Conservation (phyloP, 1,139 yeast species). For the Diutina rugosa region DNA sequence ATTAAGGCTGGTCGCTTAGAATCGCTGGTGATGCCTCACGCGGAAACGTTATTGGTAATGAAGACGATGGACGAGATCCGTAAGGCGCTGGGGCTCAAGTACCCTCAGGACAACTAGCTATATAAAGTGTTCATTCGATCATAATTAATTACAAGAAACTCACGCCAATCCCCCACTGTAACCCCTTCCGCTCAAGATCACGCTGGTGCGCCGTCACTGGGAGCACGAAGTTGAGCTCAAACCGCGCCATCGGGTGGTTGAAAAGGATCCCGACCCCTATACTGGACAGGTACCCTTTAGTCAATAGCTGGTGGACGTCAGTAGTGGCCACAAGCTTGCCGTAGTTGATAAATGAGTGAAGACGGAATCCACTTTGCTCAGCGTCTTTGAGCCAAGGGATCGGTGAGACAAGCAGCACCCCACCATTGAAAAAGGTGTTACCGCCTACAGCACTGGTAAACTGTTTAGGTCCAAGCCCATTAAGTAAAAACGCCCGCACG, state of each 20-base stretch:
- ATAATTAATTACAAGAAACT: slow-evolving; percentile 45
- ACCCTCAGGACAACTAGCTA: slow-evolving; percentile 20
- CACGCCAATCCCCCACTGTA: slow-evolving; percentile 88
- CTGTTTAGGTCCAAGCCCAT: slow-evolving; percentile 81
- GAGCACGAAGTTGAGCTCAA: slow-evolving; percentile 76
- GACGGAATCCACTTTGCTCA: slow-evolving; percentile 47
- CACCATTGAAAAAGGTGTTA: slow-evolving; percentile 58
- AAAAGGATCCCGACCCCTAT: slow-evolving; percentile 69
- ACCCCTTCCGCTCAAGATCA: slow-evolving; percentile 69
- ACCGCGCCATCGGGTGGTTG: slow-evolving; percentile 81
- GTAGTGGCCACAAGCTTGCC: slow-evolving; percentile 43
- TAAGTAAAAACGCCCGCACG: slow-evolving; percentile 59
- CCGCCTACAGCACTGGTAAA: slow-evolving; percentile 62
- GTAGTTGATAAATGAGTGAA: slow-evolving; percentile 61
- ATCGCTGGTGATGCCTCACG: slow-evolving; percentile 24
- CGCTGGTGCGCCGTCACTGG: slow-evolving; percentile 56
- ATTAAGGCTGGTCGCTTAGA: slow-evolving; percentile 21
- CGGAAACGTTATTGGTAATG: slow-evolving; percentile 32
- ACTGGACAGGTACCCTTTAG: not conserved
- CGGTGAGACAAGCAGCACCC: slow-evolving; percentile 51
- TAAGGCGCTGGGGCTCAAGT: slow-evolving; percentile 24
- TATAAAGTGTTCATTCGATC: not conserved
- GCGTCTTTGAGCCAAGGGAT: slow-evolving; percentile 36
- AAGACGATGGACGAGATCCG: slow-evolving; percentile 31
- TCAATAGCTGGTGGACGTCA: slow-evolving; percentile 28